phyloP scores from a whole-genome alignment of 495 filamentous ascomycete genomes.

The Neurospora sp. region DNA sequence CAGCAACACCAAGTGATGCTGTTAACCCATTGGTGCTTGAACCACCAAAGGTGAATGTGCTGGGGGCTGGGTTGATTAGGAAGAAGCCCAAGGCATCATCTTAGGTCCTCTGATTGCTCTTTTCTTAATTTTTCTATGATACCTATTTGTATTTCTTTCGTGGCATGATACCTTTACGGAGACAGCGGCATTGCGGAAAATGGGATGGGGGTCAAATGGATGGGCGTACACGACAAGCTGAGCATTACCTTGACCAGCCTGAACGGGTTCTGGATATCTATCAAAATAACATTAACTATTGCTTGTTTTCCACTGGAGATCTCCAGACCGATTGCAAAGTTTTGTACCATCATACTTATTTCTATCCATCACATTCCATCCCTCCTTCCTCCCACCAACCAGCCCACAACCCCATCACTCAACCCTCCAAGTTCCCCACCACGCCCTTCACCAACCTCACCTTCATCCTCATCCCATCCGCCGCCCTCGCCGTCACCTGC shows the following conservation, averaged over 20 bases:
- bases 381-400: not conserved
- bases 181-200: not conserved
- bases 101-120: not conserved
- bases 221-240: not conserved
- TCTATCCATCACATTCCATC: not conserved
- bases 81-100: constrained; percentile 51
- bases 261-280: not conserved
- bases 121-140: not conserved
- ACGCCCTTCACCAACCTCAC: constrained; percentile 9
- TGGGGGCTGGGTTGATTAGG: constrained; percentile 48
- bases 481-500: constrained; percentile 28
- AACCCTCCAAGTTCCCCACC: not conserved
- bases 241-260: not conserved
- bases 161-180: not conserved
- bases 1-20: not conserved
- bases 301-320: not conserved
- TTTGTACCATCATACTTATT: not conserved
- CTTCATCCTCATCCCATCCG: constrained; percentile 27
- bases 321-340: not conserved
- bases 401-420: not conserved
- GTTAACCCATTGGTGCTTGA: not conserved
- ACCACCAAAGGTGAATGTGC: constrained; percentile 42
- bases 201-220: not conserved
- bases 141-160: not conserved
- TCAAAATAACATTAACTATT: too few relatives aligned